Evolutionary conservation across 2,329 filamentous ascomycete genomes (phyloP).

Genomic region (Xylariaceae sp.): DNA sequence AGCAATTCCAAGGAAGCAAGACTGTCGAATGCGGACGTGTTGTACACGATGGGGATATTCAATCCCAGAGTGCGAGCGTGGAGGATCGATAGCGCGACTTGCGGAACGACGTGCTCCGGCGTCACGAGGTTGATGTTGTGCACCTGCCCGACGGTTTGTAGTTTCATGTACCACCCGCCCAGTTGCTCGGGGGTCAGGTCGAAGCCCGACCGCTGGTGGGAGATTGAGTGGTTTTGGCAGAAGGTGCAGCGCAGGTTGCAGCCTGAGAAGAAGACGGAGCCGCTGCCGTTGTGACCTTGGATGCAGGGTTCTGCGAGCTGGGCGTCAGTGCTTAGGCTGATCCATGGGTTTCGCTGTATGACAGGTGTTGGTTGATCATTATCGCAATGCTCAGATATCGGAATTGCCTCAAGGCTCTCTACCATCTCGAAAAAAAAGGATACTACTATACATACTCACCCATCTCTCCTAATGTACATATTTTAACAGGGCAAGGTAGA

Average conservation of each 20-base stretch:
- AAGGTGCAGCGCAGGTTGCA: constrained; percentile 71
- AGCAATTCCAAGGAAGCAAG: constrained; percentile 67
- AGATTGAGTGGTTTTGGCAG: constrained; percentile 81
- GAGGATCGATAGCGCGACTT: constrained; percentile 73
- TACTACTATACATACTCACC: too few relatives aligned
- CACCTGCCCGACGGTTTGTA: constrained; percentile 74
- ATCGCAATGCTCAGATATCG: too few relatives aligned
- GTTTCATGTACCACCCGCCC: constrained; percentile 76
- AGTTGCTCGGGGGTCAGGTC: constrained; percentile 75
- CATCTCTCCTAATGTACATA: too few relatives aligned
- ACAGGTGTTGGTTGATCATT: too few relatives aligned
- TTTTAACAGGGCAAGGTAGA: neutral
- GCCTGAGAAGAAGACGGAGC: constrained; percentile 76
- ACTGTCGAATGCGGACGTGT: constrained; percentile 78
- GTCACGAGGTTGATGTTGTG: constrained; percentile 90
- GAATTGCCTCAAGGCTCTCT: too few relatives aligned
- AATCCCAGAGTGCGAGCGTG: constrained; percentile 68
- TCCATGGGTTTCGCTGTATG: too few relatives aligned
- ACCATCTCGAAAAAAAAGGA: too few relatives aligned
- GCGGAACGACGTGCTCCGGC: constrained; percentile 81
- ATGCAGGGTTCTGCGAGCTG: constrained; percentile 72
- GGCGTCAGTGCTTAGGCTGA: constrained; percentile 7
- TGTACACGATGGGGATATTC: constrained; percentile 74
- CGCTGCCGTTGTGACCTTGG: constrained; percentile 76
- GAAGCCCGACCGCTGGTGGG: constrained; percentile 76